Percentiles rank a stretch among this genome's conserved stretches.
These are phyloP conservation scores for Arbutus unedo DNA, from an alignment of 148 eudicot genomes.

Conservation along the genomic window DNA sequence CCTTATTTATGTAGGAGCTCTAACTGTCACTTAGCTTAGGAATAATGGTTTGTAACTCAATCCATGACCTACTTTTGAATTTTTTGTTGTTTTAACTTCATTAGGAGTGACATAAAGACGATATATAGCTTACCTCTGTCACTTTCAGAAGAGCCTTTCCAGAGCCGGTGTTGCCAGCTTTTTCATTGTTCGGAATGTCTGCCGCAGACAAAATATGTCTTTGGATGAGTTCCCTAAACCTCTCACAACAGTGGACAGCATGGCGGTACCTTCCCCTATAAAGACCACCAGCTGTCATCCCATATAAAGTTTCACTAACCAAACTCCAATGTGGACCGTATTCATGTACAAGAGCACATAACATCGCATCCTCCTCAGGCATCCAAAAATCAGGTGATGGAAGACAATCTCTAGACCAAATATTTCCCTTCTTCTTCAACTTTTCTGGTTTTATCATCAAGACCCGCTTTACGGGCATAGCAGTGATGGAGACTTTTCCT, in stretches of 20 bases:
- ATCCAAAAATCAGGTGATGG: constrained; percentile 86
- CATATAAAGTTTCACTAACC: constrained; percentile 79
- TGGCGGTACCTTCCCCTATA: constrained; percentile 87
- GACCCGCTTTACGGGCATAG: constrained; percentile 69
- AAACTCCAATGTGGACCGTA: constrained; percentile 92
- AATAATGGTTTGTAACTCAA: not conserved
- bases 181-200: constrained; percentile 60
- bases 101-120: not conserved
- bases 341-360: constrained; percentile 92
- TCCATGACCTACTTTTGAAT: not conserved
- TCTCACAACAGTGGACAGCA: constrained; percentile 85
- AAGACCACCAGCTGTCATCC: constrained; percentile 81
- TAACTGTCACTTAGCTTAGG: not conserved
- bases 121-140: constrained; percentile 69
- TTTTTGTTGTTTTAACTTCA: not conserved
- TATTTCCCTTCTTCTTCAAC: constrained; percentile 61
- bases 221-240: constrained; percentile 88
- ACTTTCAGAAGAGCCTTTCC: constrained; percentile 76
- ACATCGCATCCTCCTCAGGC: constrained; percentile 78
- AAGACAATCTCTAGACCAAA: constrained; percentile 73
- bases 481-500: constrained; percentile 61
- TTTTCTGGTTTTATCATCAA: constrained; percentile 73
- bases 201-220: constrained; percentile 59
- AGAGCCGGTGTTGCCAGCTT: constrained; percentile 48
- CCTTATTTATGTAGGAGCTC: no score